phyloP scores from a whole-genome alignment of 495 filamentous ascomycete genomes.

The Trichoderma orchidacearum region DNA sequence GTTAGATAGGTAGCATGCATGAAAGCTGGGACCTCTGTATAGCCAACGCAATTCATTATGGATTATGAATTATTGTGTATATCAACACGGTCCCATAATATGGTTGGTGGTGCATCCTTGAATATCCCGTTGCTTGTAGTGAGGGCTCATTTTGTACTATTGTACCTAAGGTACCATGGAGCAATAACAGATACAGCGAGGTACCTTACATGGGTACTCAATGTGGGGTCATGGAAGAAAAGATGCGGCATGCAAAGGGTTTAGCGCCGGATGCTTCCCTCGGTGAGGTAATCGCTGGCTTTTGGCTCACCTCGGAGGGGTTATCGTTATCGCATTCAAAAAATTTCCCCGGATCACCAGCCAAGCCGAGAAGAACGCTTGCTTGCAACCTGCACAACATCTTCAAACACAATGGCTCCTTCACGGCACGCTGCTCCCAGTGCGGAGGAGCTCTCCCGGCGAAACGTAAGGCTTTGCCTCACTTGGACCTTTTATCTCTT shows the following conservation, averaged over 20 bases:
- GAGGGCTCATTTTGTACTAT: too few species aligned
- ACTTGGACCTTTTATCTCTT: not conserved
- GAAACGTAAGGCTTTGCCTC: constrained; percentile 17
- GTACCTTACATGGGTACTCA: too few species aligned
- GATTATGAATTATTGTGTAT: not conserved
- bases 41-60: not conserved
- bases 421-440: constrained; percentile 17
- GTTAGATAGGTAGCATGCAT: not conserved
- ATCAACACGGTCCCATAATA: not conserved
- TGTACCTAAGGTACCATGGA: too few species aligned
- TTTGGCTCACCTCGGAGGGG: not conserved
- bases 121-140: too few species aligned
- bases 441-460: constrained; percentile 21
- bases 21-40: not conserved
- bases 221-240: not conserved
- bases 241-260: not conserved
- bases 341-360: not conserved
- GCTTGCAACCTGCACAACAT: constrained; percentile 5
- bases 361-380: not conserved
- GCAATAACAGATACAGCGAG: too few species aligned
- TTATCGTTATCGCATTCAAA: not conserved
- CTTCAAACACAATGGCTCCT: constrained; percentile 23
- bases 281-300: not conserved
- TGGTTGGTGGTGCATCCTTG: not conserved
- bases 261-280: not conserved